phyloP scores from a whole-genome alignment of 257 asterid species.

The Plantago major region DNA sequence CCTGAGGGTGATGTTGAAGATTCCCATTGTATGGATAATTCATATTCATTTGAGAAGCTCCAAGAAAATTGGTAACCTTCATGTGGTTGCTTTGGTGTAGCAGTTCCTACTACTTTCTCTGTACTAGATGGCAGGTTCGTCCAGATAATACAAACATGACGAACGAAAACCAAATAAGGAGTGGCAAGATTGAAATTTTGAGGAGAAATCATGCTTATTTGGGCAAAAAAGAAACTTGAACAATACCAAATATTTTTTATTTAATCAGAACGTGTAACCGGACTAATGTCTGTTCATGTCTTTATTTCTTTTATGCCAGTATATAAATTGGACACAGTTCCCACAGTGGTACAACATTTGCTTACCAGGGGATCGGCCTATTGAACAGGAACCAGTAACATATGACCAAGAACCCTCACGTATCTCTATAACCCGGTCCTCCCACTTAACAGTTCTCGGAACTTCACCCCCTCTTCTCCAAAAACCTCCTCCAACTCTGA shows the following conservation, averaged over 20 bases:
- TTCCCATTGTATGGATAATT: slow-evolving; percentile 45
- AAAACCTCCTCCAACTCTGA: slow-evolving; percentile 78
- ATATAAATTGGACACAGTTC: background rate
- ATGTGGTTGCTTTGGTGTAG: slow-evolving; percentile 69
- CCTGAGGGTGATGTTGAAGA: slow-evolving; percentile 32
- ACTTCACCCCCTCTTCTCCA: slow-evolving; percentile 92
- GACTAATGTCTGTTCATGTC: background rate
- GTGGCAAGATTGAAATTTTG: background rate
- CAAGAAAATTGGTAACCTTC: slow-evolving; percentile 72
- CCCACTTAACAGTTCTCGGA: slow-evolving; percentile 79
- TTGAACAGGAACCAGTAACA: slow-evolving; percentile 67
- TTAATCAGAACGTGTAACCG: too few relatives aligned
- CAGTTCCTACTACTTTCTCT: slow-evolving; percentile 90
- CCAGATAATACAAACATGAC: slow-evolving; percentile 19
- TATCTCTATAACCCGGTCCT: slow-evolving; percentile 68
- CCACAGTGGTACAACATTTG: background rate
- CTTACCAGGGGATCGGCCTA: slow-evolving; percentile 89
- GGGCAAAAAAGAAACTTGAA: background rate
- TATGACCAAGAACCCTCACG: slow-evolving; percentile 92
- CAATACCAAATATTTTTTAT: too few relatives aligned
- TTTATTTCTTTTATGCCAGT: background rate
- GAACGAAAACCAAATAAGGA: slow-evolving; percentile 9
- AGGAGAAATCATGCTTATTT: background rate
- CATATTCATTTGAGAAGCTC: slow-evolving; percentile 70
- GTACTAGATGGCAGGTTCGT: slow-evolving; percentile 57